Evolutionary conservation across 345 rosid genomes (phyloP).

Genomic region (Lepidium didymum): DNA sequence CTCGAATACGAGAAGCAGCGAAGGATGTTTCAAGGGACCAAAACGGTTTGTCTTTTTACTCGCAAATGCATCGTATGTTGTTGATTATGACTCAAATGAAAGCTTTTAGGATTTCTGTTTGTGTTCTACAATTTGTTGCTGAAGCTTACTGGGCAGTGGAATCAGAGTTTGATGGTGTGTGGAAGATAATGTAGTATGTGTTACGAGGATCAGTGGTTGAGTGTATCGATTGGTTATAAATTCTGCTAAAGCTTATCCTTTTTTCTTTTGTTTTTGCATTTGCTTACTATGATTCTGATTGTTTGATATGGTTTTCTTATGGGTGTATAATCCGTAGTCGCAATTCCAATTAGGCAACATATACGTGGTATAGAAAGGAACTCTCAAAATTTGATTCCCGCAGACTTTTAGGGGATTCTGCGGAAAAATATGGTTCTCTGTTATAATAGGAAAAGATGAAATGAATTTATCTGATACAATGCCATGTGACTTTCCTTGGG

Average conservation of each 20-base stretch:
- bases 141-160: neutral
- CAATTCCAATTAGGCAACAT: neutral
- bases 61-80: neutral
- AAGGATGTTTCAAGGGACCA: constrained; percentile 26
- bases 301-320: neutral
- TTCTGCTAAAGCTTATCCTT: neutral
- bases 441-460: neutral
- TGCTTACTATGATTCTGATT: neutral
- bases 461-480: neutral
- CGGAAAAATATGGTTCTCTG: neutral
- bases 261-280: too few relatives aligned
- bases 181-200: neutral
- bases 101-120: neutral
- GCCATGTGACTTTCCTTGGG: neutral
- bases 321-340: neutral
- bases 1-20: constrained; percentile 50
- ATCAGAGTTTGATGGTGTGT: neutral
- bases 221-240: neutral
- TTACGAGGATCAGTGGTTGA: neutral
- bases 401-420: too few relatives aligned
- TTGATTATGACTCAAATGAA: neutral
- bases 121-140: neutral
- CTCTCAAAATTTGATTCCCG: too few relatives aligned
- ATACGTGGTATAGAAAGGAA: too few relatives aligned
- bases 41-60: constrained; percentile 26